Base-by-base conservation (phyloP, 2,329 filamentous ascomycete genomes). In the Colletotrichum melonis region DNA sequence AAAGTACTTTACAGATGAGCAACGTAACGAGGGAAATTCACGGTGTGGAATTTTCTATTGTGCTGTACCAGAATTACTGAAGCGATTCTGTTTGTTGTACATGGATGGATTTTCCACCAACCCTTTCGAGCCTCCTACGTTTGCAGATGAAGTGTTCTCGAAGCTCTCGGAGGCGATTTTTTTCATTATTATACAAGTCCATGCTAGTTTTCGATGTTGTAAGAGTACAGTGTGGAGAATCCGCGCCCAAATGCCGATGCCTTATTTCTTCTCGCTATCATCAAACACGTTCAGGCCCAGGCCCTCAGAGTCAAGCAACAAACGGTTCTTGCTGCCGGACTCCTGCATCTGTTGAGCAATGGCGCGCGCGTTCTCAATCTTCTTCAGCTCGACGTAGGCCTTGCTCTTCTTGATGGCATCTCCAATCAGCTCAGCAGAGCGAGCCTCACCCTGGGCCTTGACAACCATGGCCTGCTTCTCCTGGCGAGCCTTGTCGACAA, bases 381-480 rank as follows among this genome's bases (percentile, higher is more conserved):
- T 97, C 86, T 97, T 94, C 81, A 99, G 90, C 85, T 98, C 97
- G 76, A 99, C 91, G 84, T 99, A 99, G 76, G 95, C 93, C 86
- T 95, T 93, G 88, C 90, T 97, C 93, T 98, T 99, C 94, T 98
- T 99, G 92, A 99, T 97, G 75, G 97, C 97, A 66, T 99, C 97
- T 85, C 97, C 97, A 80, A 99, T 98, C 76, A 99, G 92, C 86
- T 99, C 95, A 59, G 97, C 97, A 52, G 97, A 98, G 77, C 97
- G 94, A 63, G 97, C 97, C 87, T 99, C 97, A 95, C 97, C 97
- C 91, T 98, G 97, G 4, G 97, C 97, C 86, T 95, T 95, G 81
- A 99, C 97, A 69, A 99, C 95, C 88, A 95, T 98, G 79, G 97
- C 97, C 87, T 99, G 97, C 89, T 99, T 99, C 90, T 99, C 97